phyloP scores from a whole-genome alignment of 73 alveolate genomes.

The Paramecium biaurelia region DNA sequence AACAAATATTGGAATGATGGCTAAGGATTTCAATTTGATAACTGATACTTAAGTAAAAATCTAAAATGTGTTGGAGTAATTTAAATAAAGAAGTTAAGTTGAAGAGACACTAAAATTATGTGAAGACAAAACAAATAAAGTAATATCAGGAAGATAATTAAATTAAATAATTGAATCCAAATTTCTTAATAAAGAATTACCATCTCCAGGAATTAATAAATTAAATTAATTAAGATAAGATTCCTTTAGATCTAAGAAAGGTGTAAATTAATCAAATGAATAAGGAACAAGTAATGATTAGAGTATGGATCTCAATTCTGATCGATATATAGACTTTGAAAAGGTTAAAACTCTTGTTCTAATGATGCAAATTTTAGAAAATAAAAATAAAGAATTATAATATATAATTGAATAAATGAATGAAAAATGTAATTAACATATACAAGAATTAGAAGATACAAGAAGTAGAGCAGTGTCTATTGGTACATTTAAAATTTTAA shows the following conservation, averaged over 20 bases:
- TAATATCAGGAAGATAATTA: not conserved
- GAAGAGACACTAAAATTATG: not conserved
- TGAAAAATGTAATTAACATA: not conserved
- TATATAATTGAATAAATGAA: conserved; percentile 15
- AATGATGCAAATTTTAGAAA: not conserved
- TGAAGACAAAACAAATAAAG: not conserved
- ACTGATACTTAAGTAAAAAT: not conserved
- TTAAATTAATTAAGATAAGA: not conserved
- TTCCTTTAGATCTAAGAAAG: not conserved
- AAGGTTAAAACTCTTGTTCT: not conserved
- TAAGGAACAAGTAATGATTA: not conserved
- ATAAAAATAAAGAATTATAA: conserved; percentile 1
- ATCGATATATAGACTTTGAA: not conserved
- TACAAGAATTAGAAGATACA: not conserved
- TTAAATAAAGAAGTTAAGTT: not conserved
- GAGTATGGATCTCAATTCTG: not conserved
- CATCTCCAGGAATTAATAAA: not conserved
- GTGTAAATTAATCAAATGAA: not conserved
- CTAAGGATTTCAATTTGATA: not conserved
- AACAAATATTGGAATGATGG: not conserved
- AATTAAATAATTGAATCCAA: not conserved
- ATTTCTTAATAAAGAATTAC: not conserved
- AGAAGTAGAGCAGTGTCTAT: not conserved
- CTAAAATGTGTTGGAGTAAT: not conserved
- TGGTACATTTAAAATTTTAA: not conserved